A percentile compares a stretch with the other conserved stretches of the same genome.
phyloP scores from a whole-genome alignment of 2,329 filamentous ascomycete genomes.

The Cryoendolithus antarcticus region DNA sequence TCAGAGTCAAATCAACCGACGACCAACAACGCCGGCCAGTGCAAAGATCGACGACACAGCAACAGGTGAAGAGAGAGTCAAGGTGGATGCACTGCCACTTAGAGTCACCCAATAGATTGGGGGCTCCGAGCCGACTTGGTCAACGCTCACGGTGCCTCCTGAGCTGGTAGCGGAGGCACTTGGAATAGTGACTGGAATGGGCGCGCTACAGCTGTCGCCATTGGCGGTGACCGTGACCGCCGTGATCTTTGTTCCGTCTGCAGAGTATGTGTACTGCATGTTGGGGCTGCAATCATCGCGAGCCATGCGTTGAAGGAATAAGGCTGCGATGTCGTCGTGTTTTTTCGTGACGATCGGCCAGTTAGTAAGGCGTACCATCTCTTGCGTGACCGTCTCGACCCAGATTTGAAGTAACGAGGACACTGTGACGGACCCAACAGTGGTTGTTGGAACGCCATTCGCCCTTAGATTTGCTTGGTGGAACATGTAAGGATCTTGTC shows the following conservation, averaged over 20 bases:
- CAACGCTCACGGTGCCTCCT: constrained; percentile 22
- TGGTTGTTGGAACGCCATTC: constrained; percentile 34
- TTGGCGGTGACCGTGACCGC: constrained; percentile 39
- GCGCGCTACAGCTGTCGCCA: constrained; percentile 38
- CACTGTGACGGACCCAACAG: constrained; percentile 35
- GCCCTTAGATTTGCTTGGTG: constrained; percentile 50
- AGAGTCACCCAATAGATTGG: constrained; percentile 28
- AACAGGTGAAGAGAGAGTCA: constrained; percentile 19
- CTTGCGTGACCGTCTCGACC: constrained; percentile 42
- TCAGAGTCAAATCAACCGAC: too few species aligned
- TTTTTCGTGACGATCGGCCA: constrained; percentile 47
- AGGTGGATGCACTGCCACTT: constrained; percentile 24
- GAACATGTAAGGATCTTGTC: constrained; percentile 49
- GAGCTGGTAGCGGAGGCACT: constrained; percentile 28
- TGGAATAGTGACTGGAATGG: constrained; percentile 45
- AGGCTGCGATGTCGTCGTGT: constrained; percentile 41
- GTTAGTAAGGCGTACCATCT: constrained; percentile 40
- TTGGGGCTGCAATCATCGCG: constrained; percentile 41
- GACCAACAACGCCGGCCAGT: too few species aligned
- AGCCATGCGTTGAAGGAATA: constrained; percentile 41
- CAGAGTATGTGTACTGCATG: constrained; percentile 33
- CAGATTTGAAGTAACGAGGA: constrained; percentile 45
- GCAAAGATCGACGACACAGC: too few species aligned
- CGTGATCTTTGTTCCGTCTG: constrained; percentile 33
- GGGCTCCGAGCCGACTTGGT: constrained; percentile 40